Conservation (phyloP, 768 basidiomycete species). For the Boletellus sp. region DNA sequence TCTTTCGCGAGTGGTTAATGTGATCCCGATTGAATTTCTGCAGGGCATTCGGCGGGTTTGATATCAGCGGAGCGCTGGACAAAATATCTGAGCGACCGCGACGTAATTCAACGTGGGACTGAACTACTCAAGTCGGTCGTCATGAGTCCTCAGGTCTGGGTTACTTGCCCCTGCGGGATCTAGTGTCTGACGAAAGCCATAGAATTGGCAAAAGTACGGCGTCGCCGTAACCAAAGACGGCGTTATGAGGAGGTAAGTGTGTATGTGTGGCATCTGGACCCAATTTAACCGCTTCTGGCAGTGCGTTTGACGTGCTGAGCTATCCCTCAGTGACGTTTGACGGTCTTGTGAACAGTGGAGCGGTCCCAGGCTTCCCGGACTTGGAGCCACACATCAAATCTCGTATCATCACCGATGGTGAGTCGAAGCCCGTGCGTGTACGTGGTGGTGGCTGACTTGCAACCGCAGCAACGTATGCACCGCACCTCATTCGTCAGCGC, state of each 20-base stretch:
- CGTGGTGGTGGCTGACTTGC: not conserved
- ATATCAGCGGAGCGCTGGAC: conserved; percentile 44
- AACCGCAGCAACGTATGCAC: conserved; percentile 53
- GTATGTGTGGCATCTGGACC: not conserved
- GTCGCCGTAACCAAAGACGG: conserved; percentile 42
- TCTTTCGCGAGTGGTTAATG: not conserved
- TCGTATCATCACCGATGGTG: conserved; percentile 72
- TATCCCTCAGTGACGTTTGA: conserved; percentile 49
- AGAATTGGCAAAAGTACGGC: conserved; percentile 45
- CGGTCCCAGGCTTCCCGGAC: conserved; percentile 34
- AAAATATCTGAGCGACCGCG: conserved; percentile 31
- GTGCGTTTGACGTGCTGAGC: conserved; percentile 72
- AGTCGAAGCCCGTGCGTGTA: not conserved
- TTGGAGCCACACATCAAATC: conserved; percentile 51
- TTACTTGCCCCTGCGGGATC: too few species aligned
- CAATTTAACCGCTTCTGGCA: conserved; percentile 27
- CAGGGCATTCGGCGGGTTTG: conserved; percentile 41
- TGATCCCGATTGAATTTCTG: not conserved
- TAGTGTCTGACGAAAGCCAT: not conserved
- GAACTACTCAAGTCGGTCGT: conserved; percentile 32
- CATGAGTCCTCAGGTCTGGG: conserved; percentile 41
- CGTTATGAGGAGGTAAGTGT: conserved; percentile 38
- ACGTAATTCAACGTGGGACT: conserved; percentile 33
- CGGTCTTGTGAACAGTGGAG: conserved; percentile 45
- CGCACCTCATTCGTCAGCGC: conserved; percentile 65